Evolutionary conservation across 2,329 filamentous ascomycete genomes (phyloP).

Genomic region (Fusarium piperis): DNA sequence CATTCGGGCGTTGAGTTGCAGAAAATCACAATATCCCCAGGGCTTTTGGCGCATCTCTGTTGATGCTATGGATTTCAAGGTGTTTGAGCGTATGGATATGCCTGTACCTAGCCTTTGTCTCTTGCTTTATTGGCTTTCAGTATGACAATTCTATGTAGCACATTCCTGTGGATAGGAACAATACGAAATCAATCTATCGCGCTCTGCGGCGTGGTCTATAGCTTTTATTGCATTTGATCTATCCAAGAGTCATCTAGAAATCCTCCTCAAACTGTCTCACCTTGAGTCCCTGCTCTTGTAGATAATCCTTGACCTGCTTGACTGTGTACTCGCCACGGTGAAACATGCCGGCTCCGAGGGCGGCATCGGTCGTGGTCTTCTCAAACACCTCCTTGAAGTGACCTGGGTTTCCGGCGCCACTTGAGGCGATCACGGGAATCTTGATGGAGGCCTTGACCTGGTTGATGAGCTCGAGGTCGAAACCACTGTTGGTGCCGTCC

Average conservation of each 20-base stretch:
- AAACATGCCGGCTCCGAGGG: conserved; percentile 96
- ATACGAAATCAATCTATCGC: conserved; percentile 18
- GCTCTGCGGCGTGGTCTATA: conserved; percentile 3
- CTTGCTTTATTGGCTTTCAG: conserved; percentile 5
- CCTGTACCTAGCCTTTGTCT: conserved; percentile 1
- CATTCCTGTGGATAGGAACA: conserved; percentile 19
- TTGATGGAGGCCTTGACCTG: conserved; percentile 87
- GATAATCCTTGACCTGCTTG: conserved; percentile 87
- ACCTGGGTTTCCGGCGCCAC: conserved; percentile 84
- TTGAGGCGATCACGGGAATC: conserved; percentile 95
- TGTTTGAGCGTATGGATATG: conserved; percentile 29
- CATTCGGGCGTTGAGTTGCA: conserved; percentile 34
- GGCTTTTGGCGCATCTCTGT: conserved; percentile 25
- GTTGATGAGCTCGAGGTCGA: conserved; percentile 89
- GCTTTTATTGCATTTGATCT: conserved; percentile 12
- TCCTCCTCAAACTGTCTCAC: conserved; percentile 81
- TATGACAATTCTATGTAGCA: conserved; percentile 8
- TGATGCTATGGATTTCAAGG: conserved; percentile 10
- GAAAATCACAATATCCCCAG: conserved; percentile 17
- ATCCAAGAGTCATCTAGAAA: conserved; percentile 14
- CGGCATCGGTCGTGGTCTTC: conserved; percentile 87
- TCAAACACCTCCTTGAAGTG: conserved; percentile 94
- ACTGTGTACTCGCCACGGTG: conserved; percentile 96
- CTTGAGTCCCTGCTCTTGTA: conserved; percentile 75
- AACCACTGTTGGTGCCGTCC: conserved; percentile 93